Conservation (phyloP, 768 basidiomycete species). For the Boletus eberwhitei region DNA sequence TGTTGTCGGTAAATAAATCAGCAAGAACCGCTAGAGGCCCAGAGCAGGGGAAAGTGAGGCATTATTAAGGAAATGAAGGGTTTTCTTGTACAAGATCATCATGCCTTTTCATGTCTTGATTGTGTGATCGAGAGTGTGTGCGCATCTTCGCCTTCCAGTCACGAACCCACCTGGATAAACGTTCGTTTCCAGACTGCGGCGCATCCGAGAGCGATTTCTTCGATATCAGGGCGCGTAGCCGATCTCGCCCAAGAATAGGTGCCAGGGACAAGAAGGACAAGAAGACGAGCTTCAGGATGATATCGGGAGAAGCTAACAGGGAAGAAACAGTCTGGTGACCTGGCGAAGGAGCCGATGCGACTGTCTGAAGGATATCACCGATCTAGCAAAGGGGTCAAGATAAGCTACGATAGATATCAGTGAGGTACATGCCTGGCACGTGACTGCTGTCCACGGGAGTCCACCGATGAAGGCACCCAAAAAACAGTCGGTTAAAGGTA, state of each 20-base stretch:
- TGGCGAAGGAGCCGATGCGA: conserved; percentile 68
- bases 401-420: conserved; percentile 13
- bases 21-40: conserved; percentile 5
- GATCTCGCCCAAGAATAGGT: conserved; percentile 76
- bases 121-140: conserved; percentile 48
- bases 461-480: conserved; percentile 82
- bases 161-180: conserved; percentile 53
- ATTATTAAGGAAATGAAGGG: conserved; percentile 26
- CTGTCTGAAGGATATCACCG: conserved; percentile 83
- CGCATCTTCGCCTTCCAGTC: conserved; percentile 65
- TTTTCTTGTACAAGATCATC: conserved; percentile 58
- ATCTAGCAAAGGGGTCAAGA: conserved; percentile 46
- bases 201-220: conserved; percentile 23
- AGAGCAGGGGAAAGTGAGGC: conserved; percentile 11
- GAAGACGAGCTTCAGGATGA: conserved; percentile 79
- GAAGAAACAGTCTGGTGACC: conserved; percentile 79
- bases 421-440: conserved; percentile 66
- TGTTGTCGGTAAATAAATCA: conserved; percentile 22
- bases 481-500: conserved; percentile 69
- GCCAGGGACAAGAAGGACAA: conserved; percentile 83
- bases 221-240: conserved; percentile 56
- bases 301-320: conserved; percentile 77
- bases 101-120: conserved; percentile 46
- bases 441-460: conserved; percentile 88
- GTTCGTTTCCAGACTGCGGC: conserved; percentile 32